Percentiles rank a stretch among this genome's conserved stretches.
Conservation (phyloP, 345 rosid genomes). For the Eutrema japonicum region DNA sequence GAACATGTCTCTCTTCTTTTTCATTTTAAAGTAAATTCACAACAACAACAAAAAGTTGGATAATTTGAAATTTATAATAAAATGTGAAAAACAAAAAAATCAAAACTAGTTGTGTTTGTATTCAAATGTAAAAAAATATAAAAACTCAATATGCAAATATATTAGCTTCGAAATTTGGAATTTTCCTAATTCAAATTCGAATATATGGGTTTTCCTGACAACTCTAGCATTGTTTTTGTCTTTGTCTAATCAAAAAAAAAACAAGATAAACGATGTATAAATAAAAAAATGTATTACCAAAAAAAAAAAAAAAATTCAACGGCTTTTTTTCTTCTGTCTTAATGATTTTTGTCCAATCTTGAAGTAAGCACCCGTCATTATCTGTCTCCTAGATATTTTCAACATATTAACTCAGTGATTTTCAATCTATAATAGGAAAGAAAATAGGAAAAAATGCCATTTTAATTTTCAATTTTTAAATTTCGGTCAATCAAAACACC, state of each 20-base stretch:
- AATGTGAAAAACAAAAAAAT: not conserved
- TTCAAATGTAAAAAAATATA: not conserved
- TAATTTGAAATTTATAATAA: not conserved
- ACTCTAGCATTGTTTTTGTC: constrained; percentile 7
- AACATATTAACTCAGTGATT: constrained; percentile 17
- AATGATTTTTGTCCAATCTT: constrained; percentile 34
- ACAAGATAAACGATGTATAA: constrained; percentile 4
- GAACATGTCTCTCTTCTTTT: constrained; percentile 34
- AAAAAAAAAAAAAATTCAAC: not conserved
- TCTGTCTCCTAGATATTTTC: constrained; percentile 35
- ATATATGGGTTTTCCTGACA: constrained; percentile 25
- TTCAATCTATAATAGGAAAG: too few relatives aligned
- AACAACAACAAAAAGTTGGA: not conserved
- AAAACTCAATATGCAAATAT: not conserved
- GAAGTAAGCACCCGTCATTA: constrained; percentile 37
- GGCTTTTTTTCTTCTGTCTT: not conserved
- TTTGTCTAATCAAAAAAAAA: constrained; percentile 24
- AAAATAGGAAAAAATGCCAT: too few relatives aligned
- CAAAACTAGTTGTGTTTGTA: not conserved
- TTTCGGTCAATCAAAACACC: too few relatives aligned
- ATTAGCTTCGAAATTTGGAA: constrained; percentile 2
- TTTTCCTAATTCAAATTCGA: constrained; percentile 9
- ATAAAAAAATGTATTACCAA: not conserved
- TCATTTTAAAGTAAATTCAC: not conserved
- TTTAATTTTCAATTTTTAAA: too few relatives aligned